Evolutionary conservation across 768 basidiomycete species (phyloP).

Genomic region (Kwoniella heveanensis): DNA sequence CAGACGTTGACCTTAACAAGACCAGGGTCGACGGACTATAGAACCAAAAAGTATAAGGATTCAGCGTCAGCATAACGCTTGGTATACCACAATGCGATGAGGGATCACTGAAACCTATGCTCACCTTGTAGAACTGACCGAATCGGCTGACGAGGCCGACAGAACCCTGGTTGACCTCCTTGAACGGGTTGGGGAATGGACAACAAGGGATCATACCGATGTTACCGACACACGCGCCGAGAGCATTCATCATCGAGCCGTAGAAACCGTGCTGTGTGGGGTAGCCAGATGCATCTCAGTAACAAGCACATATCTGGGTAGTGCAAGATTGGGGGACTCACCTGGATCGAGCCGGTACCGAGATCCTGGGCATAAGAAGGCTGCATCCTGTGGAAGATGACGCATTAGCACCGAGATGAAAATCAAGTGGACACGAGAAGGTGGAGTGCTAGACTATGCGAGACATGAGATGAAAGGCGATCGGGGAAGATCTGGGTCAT

Average conservation of each 20-base stretch:
- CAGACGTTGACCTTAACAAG: constrained; percentile 91
- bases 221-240: constrained; percentile 70
- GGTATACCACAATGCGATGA: not conserved
- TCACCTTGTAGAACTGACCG: constrained; percentile 83
- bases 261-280: constrained; percentile 70
- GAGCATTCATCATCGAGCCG: constrained; percentile 72
- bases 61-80: not conserved
- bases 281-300: not conserved
- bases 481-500: too few species aligned
- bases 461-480: constrained; percentile 1
- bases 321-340: constrained; percentile 16
- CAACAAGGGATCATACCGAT: constrained; percentile 79
- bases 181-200: constrained; percentile 59
- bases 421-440: too few species aligned
- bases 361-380: constrained; percentile 91
- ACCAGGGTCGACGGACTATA: constrained; percentile 79
- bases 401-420: too few species aligned
- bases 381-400: constrained; percentile 63
- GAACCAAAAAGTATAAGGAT: too few species aligned
- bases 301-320: too few species aligned
- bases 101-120: not conserved
- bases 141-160: constrained; percentile 77
- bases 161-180: constrained; percentile 62
- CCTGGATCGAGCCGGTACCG: constrained; percentile 66
- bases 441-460: too few species aligned